phyloP scores from a whole-genome alignment of 208 protist species.

The Porcisia deanei region DNA sequence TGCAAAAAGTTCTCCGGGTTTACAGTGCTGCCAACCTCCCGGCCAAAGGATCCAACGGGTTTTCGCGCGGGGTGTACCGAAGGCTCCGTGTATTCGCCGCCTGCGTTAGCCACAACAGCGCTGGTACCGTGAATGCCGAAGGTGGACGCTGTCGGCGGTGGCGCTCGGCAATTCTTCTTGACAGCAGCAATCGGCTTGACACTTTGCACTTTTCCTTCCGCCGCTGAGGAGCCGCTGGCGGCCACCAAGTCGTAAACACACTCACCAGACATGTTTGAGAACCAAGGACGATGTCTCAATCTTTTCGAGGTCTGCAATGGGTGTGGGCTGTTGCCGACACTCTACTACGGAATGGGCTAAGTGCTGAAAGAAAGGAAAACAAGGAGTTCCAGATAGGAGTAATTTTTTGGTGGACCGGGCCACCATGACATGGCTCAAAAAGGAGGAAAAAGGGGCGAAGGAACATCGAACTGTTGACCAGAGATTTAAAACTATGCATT shows the following conservation, averaged over 20 bases:
- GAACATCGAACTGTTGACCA: no score
- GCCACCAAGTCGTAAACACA: slow-evolving; percentile 85
- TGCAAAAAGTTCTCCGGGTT: slow-evolving; percentile 69
- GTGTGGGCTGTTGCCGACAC: slow-evolving; percentile 1
- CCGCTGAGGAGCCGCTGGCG: slow-evolving; percentile 24
- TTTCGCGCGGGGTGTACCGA: slow-evolving; percentile 86
- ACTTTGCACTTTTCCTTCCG: slow-evolving; percentile 1
- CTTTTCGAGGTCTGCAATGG: neutral
- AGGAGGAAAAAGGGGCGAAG: no score
- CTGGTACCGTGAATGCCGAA: slow-evolving; percentile 90
- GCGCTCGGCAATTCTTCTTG: slow-evolving; percentile 43
- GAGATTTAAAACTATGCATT: no score
- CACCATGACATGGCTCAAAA: no score
- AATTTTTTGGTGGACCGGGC: no score
- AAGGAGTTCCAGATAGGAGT: no score
- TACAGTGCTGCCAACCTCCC: slow-evolving; percentile 59
- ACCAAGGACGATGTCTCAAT: neutral
- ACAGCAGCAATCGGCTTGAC: slow-evolving; percentile 16
- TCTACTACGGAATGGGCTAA: neutral
- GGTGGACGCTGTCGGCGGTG: slow-evolving; percentile 83
- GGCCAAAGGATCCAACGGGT: slow-evolving; percentile 77
- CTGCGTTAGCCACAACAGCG: slow-evolving; percentile 77
- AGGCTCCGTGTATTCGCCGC: slow-evolving; percentile 71
- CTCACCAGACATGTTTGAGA: slow-evolving; percentile 78
- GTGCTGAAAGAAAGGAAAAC: neutral